Percentiles rank a stretch among this genome's conserved stretches.
Evolutionary conservation across 306 rosid species (phyloP).

Genomic region (Trifolium repens): DNA sequence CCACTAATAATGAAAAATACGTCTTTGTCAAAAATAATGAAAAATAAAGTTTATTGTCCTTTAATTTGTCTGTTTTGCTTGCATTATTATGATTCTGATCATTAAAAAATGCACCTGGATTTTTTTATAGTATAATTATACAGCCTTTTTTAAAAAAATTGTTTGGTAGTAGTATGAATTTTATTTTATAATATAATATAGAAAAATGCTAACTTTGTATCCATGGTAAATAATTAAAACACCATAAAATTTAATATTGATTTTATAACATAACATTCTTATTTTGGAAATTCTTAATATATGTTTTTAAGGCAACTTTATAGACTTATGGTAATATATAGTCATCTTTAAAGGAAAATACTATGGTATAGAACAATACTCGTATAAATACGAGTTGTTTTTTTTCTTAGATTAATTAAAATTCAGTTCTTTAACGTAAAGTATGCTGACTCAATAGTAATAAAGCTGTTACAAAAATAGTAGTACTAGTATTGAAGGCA

Average conservation of each 20-base stretch:
- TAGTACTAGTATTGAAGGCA: neutral
- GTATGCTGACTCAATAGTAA: neutral
- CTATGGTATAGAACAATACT: too few species aligned
- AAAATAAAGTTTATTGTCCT: conserved; percentile 26
- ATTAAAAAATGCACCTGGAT: neutral
- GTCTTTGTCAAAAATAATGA: neutral
- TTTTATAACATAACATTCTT: too few species aligned
- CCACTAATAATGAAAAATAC: neutral
- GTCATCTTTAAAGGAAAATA: neutral
- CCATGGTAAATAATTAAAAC: too few species aligned
- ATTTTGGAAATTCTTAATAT: too few species aligned
- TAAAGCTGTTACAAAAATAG: neutral
- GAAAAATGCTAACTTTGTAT: too few species aligned
- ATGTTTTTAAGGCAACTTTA: too few species aligned
- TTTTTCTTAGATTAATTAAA: neutral
- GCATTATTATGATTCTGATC: neutral
- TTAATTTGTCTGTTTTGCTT: conserved; percentile 25
- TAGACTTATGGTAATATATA: too few species aligned
- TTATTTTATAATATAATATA: too few species aligned
- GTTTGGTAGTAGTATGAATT: too few species aligned
- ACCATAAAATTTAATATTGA: too few species aligned
- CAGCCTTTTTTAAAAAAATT: too few species aligned
- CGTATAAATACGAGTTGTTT: neutral
- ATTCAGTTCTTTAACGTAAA: neutral
- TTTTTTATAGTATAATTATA: too few species aligned